Base-by-base conservation (phyloP, 2,329 filamentous ascomycete species). In the Hawksworthiomyces lignivorus region DNA sequence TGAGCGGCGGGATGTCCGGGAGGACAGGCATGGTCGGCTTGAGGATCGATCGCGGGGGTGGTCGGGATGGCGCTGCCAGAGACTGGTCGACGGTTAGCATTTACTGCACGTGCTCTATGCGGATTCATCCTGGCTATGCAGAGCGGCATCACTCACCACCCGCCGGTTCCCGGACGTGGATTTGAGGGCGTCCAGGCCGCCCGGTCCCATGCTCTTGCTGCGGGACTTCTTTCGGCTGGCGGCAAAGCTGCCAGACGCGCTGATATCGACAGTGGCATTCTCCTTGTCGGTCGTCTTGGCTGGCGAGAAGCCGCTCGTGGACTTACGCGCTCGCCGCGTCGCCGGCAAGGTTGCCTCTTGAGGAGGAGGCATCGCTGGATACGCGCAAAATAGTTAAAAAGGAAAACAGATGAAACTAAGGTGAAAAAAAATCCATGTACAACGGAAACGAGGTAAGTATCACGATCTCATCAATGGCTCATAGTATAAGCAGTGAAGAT, bases 151-250 rank as follows among this genome's bases (percentile, higher is more conserved):
- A 53, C 70, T 56, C 74, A 92, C 87, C 67, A 87, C 84, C 61
- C 85, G 77, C 54, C 85, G 72, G 60, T 94, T 94, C 26, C 85
- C 86, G 56, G 72, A 77, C 33, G 75, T 76, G 56, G 82, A 75
- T 60, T 84, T 88, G 42, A 94, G 71, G 44, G 83, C 82, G 68
- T 94, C 88, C 34, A 95, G 65, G 20, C 89, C 88, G 38, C 90
- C 92, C 14, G 92, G 90, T 3, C 92, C 92, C 52, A 98, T 82
- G 64, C 90, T 97, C 70, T 96, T 97, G 65, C 90, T 96, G 51
- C 92, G 81, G 45, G 83, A 85, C 65, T 88, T 90, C 65, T 73
- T 75, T 48, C 73, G 68, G 56, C 62, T 70, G 45, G 73, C 71
- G 19, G 32, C 19, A 9, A 37, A 20, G 9, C 28, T 20, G 2